Base-by-base conservation (phyloP, 371 early-diverging fungal genomes). In the Mucor circinelloides region DNA sequence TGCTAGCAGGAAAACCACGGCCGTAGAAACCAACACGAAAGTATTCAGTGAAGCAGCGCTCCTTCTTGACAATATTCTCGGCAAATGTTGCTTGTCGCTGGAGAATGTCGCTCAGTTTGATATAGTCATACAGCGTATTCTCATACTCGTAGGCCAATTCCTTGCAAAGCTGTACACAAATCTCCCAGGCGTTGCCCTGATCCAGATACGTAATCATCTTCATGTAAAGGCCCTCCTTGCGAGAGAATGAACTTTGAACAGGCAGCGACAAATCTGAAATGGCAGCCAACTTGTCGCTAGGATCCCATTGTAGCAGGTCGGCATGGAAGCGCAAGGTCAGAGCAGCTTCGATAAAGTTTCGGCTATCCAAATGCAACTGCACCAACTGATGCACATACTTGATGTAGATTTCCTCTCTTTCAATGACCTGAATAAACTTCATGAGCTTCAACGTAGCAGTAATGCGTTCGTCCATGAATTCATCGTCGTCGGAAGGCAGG, bases 1-100 rank as follows among this genome's bases (percentile, higher is more conserved):
- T 69, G 58, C 82, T 74, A 0, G 78, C 69, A 8, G 86, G 83
- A 48, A 88, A 93, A 0, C 88, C 90, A 32, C 77, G 72, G 6
- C 94, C 94, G 72, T 89, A 91, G 68, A 90, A 93, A 0, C 85
- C 90, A 15, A 94, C 94, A 5, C 92, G 84, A 74, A 88, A 94
- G 75, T 92, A 94, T 38, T 86, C 87, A 2, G 87, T 84, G 64
- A 80, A 89, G 60, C 85, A 91, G 9, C 91, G 81, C 31, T 89
- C 88, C 64, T 88, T 85, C 40, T 77, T 83, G 17, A 82, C 74
- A 63, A 94, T 88, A 44, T 78, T 79, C 10, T 88, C 82, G 27
- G 79, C 78, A 46, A 90, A 68, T n/a, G 74, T 72, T 0, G 91
- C 90, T 71, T 88, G 85, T 8, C 82, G 79, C 15, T 80, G 75